Evolutionary conservation across 2,329 filamentous ascomycete species (phyloP).

Genomic region (Sordariomycetes sp.): DNA sequence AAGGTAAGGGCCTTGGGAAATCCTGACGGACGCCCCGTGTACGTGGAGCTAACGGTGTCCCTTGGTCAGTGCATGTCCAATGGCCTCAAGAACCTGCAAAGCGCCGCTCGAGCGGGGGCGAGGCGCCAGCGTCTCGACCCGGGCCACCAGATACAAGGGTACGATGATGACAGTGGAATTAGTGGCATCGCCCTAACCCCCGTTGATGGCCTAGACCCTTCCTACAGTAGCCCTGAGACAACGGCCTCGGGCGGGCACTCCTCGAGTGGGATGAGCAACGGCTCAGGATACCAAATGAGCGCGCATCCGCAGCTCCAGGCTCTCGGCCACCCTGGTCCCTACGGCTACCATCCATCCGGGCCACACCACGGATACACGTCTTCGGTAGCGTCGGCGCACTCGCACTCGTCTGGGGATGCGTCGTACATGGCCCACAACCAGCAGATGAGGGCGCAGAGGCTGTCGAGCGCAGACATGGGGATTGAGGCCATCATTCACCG

Average conservation of each 20-base stretch:
- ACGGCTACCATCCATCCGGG: slow-evolving; percentile 11
- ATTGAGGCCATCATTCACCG: slow-evolving; percentile 47
- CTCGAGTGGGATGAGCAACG: slow-evolving; percentile 13
- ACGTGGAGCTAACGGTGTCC: neutral
- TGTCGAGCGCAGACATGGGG: slow-evolving; percentile 44
- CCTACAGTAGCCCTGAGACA: slow-evolving; percentile 41
- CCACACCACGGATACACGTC: slow-evolving; percentile 34
- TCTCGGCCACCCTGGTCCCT: slow-evolving; percentile 7
- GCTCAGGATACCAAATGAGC: slow-evolving; percentile 8
- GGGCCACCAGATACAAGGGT: slow-evolving; percentile 28
- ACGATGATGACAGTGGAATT: slow-evolving; percentile 61
- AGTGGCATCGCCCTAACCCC: slow-evolving; percentile 45
- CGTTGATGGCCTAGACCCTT: slow-evolving; percentile 44
- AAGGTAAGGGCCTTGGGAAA: slow-evolving; percentile 30
- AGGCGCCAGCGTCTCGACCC: slow-evolving; percentile 50
- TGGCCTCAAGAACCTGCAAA: slow-evolving; percentile 68
- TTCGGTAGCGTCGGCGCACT: slow-evolving; percentile 30
- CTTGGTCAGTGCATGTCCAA: slow-evolving; percentile 61
- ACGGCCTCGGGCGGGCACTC: slow-evolving; percentile 25
- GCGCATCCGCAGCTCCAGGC: slow-evolving; percentile 9
- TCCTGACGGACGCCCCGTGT: neutral
- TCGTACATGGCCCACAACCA: slow-evolving; percentile 11
- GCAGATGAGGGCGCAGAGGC: slow-evolving; percentile 7
- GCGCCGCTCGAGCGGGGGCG: slow-evolving; percentile 50
- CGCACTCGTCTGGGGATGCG: slow-evolving; percentile 1